phyloP scores from a whole-genome alignment of 768 basidiomycete species.

The Lactarius akahatsu region DNA sequence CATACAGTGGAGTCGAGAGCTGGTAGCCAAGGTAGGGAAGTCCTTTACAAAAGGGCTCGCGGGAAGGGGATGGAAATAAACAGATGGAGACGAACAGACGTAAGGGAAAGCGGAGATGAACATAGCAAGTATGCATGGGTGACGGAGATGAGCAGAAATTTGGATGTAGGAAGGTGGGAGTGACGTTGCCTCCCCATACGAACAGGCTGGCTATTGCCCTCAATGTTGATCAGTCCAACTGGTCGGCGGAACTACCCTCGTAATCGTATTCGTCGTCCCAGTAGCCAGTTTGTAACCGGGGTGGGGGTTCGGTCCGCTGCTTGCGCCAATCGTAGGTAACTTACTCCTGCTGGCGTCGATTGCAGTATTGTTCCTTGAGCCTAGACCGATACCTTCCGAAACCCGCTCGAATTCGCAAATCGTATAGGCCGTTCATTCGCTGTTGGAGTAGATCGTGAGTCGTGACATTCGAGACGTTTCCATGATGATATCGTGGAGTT shows the following conservation, averaged over 20 bases:
- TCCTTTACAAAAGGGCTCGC: background rate
- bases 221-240: background rate
- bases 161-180: background rate
- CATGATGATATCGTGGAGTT: background rate
- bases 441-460: no score
- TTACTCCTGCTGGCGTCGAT: no score
- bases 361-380: no score
- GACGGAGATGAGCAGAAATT: background rate
- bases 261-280: background rate
- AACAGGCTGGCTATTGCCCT: background rate
- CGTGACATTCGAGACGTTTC: background rate
- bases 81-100: background rate
- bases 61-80: background rate
- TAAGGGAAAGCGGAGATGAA: background rate
- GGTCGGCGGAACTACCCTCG: background rate
- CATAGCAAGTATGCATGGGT: background rate
- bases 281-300: background rate
- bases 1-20: background rate
- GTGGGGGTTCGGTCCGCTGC: background rate
- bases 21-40: background rate
- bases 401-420: background rate
- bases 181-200: background rate
- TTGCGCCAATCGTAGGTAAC: no score
- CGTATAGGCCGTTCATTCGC: background rate
- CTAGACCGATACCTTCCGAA: no score